phyloP scores from a whole-genome alignment of 192 early-diverging fungal genomes.

The Bifiguratus adelaidae region DNA sequence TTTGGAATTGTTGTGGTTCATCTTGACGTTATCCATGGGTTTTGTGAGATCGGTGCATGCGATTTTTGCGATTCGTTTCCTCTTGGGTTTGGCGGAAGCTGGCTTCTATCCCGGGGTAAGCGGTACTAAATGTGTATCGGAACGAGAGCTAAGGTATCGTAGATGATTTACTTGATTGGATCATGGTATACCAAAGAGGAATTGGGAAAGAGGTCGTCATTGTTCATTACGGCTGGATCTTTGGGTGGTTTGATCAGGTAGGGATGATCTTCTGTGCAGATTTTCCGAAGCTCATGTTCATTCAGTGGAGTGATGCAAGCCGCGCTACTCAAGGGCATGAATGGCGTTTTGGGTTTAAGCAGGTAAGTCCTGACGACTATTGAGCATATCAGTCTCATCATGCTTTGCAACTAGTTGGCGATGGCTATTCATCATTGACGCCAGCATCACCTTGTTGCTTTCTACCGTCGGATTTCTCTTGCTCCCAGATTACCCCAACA shows the following conservation, averaged over 20 bases:
- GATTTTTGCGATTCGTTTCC: conserved; percentile 17
- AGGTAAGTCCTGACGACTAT: conserved; percentile 5
- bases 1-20: conserved; percentile 18
- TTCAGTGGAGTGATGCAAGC: conserved; percentile 18
- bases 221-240: conserved; percentile 16
- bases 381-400: not conserved
- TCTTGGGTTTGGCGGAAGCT: conserved; percentile 21
- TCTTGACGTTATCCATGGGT: conserved; percentile 22
- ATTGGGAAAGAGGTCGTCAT: conserved; percentile 15
- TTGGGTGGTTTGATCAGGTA: conserved; percentile 9
- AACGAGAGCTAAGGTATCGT: not conserved
- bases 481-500: conserved; percentile 22
- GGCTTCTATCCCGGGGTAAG: conserved; percentile 27
- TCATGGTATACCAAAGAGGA: conserved; percentile 26
- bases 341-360: conserved; percentile 18
- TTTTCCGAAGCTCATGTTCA: not conserved
- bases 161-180: conserved; percentile 21
- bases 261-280: not conserved
- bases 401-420: conserved; percentile 8
- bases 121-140: not conserved
- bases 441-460: conserved; percentile 9
- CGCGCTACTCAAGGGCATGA: conserved; percentile 11
- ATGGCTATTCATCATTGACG: conserved; percentile 27
- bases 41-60: conserved; percentile 10
- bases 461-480: conserved; percentile 11